These are phyloP conservation scores for Fimicolochytrium jonesii DNA, from an alignment of 192 early-diverging fungal species.

Conservation along the genomic window DNA sequence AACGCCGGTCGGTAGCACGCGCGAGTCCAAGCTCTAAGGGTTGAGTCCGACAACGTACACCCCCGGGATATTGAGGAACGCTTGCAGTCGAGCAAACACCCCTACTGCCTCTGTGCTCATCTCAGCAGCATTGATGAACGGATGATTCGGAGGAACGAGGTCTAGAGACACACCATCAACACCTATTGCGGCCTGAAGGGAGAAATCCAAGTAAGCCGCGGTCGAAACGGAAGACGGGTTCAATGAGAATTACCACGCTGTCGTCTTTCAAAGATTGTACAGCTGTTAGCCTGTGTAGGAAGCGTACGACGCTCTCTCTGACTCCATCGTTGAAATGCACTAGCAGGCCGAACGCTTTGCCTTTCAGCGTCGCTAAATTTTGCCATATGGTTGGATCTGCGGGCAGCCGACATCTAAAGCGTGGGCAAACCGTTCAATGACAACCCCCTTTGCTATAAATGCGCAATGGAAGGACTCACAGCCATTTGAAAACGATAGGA, in stretches of 20 bases:
- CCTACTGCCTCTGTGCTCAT: constrained; percentile 28
- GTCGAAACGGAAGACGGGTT: not conserved
- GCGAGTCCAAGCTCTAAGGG: not conserved
- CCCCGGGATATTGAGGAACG: constrained; percentile 3
- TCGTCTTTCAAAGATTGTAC: constrained; percentile 9
- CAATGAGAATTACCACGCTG: not conserved
- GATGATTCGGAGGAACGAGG: constrained; percentile 29
- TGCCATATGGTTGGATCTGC: constrained; percentile 17
- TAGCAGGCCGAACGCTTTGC: constrained; percentile 8
- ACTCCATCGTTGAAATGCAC: constrained; percentile 22
- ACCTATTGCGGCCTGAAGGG: too few species aligned
- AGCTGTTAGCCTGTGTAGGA: constrained; percentile 15
- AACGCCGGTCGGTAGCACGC: too few species aligned
- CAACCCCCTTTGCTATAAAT: not conserved
- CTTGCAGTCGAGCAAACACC: constrained; percentile 18
- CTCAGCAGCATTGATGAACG: constrained; percentile 25
- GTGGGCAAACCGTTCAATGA: not conserved
- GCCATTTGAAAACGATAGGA: constrained; percentile 26
- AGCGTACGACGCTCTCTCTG: constrained; percentile 15
- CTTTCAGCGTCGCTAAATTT: constrained; percentile 14
- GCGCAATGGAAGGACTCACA: constrained; percentile 17
- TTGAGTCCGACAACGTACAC: too few species aligned
- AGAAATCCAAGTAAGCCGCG: not conserved
- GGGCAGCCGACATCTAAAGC: constrained; percentile 15
- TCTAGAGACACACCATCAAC: constrained; percentile 34